A percentile compares a stretch with the other conserved stretches of the same genome.
Evolutionary conservation across 805 yeast genomes (phyloP).

Genomic region (Candida tallmaniae): DNA sequence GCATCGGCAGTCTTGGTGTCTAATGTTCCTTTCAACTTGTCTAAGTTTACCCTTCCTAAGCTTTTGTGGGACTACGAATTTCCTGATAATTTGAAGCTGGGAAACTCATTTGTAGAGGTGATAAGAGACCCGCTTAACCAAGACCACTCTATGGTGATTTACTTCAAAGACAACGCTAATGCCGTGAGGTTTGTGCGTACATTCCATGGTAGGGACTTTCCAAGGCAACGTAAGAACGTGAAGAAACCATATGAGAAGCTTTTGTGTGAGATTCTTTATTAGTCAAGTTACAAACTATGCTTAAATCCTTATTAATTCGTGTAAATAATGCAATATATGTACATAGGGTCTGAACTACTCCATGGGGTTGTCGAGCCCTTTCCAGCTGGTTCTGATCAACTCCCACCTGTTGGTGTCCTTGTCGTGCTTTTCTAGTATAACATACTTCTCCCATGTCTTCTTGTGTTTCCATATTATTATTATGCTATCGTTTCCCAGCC

Average conservation of each 20-base stretch:
- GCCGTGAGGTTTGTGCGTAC: constrained; percentile 50
- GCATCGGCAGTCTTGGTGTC: constrained; percentile 33
- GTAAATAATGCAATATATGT: constrained; percentile 1
- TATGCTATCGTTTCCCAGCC: constrained; percentile 72
- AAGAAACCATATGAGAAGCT: constrained; percentile 30
- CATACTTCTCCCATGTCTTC: constrained; percentile 85
- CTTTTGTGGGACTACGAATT: constrained; percentile 50
- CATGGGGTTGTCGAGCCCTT: constrained; percentile 16
- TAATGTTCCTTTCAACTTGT: constrained; percentile 45
- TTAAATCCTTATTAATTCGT: background rate
- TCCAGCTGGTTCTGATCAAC: constrained; percentile 22
- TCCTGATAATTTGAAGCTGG: constrained; percentile 16
- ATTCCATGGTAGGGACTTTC: constrained; percentile 49
- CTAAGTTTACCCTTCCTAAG: constrained; percentile 30
- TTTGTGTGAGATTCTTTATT: constrained; percentile 26
- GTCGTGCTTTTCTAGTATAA: constrained; percentile 48
- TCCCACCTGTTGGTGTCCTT: constrained; percentile 15
- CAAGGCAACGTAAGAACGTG: constrained; percentile 20
- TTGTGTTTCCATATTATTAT: constrained; percentile 70
- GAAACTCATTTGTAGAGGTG: constrained; percentile 15
- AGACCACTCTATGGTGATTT: constrained; percentile 26
- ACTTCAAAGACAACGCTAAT: constrained; percentile 41
- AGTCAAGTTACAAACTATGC: constrained; percentile 3
- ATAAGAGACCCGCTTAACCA: constrained; percentile 24
- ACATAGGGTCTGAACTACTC: constrained; percentile 1